Conservation (phyloP, 169 alveolate species). For the Babesia gibsoni region DNA sequence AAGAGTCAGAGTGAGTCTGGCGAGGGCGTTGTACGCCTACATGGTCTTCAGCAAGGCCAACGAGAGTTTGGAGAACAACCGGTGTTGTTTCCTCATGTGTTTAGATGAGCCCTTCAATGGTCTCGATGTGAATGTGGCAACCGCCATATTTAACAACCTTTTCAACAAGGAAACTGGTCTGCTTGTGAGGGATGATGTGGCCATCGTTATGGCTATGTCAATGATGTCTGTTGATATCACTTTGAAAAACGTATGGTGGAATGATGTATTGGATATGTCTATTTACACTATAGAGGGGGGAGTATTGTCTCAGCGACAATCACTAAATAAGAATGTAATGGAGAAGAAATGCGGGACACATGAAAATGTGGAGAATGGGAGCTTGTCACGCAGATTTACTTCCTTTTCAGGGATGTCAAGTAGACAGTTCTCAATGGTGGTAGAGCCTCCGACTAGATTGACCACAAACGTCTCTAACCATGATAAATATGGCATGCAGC, state of each 20-base stretch:
- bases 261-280: background rate
- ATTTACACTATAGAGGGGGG: background rate
- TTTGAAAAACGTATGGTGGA: too few relatives aligned
- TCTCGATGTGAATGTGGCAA: conserved; percentile 66
- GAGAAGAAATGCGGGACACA: too few relatives aligned
- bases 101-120: conserved; percentile 70
- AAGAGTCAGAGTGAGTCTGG: conserved; percentile 88
- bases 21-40: conserved; percentile 87
- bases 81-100: conserved; percentile 62
- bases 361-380: too few relatives aligned
- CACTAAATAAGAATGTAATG: too few relatives aligned
- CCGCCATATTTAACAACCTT: conserved; percentile 66
- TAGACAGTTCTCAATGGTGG: too few relatives aligned
- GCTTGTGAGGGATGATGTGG: conserved; percentile 40
- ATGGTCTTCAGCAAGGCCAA: conserved; percentile 58
- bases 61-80: conserved; percentile 1
- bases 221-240: background rate
- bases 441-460: too few relatives aligned
- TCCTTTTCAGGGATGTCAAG: too few relatives aligned
- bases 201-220: conserved; percentile 33
- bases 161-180: conserved; percentile 41
- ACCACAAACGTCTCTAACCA: too few relatives aligned
- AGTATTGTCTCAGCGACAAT: too few relatives aligned
- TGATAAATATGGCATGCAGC: too few relatives aligned
- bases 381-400: too few relatives aligned